phyloP scores from a whole-genome alignment of 352 stramenopile species.

The Phytophthora multivora region DNA sequence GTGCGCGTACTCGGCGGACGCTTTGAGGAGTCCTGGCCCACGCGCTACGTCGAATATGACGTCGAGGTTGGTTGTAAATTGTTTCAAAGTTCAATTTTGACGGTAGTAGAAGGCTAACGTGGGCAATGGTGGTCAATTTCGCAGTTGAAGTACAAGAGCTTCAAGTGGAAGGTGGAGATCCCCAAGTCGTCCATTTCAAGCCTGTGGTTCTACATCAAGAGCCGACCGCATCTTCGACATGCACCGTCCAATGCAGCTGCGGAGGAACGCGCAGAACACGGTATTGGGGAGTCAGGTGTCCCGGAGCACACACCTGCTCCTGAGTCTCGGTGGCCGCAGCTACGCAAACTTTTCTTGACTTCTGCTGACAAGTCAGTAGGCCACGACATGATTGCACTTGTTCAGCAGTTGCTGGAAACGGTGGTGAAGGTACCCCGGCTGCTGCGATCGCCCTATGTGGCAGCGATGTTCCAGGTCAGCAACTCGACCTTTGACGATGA shows the following conservation, averaged over 20 bases:
- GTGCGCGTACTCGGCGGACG: conserved; percentile 66
- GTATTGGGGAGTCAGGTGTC: conserved; percentile 24
- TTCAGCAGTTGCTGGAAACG: conserved; percentile 76
- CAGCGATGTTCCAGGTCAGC: conserved; percentile 84
- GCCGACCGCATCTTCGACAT: conserved; percentile 63
- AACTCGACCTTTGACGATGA: conserved; percentile 87
- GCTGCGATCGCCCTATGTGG: conserved; percentile 71
- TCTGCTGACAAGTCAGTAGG: conserved; percentile 76
- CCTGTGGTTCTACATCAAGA: conserved; percentile 90
- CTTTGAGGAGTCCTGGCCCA: conserved; percentile 82
- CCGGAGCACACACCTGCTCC: conserved; percentile 16
- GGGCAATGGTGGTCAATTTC: not conserved
- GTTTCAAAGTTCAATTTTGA: conserved; percentile 16
- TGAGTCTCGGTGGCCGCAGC: conserved; percentile 56
- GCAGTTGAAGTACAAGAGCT: conserved; percentile 73
- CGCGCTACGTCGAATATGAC: conserved; percentile 86
- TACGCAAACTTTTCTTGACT: conserved; percentile 83
- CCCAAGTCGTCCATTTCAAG: conserved; percentile 82
- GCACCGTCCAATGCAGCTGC: conserved; percentile 24
- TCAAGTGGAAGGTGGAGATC: conserved; percentile 86
- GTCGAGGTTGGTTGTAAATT: conserved; percentile 52
- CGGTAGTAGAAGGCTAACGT: conserved; percentile 39
- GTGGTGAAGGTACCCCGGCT: conserved; percentile 68
- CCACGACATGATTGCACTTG: conserved; percentile 75
- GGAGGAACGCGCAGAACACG: conserved; percentile 31